Base-by-base conservation (phyloP, 345 rosid species). In the Kandelia obovata region DNA sequence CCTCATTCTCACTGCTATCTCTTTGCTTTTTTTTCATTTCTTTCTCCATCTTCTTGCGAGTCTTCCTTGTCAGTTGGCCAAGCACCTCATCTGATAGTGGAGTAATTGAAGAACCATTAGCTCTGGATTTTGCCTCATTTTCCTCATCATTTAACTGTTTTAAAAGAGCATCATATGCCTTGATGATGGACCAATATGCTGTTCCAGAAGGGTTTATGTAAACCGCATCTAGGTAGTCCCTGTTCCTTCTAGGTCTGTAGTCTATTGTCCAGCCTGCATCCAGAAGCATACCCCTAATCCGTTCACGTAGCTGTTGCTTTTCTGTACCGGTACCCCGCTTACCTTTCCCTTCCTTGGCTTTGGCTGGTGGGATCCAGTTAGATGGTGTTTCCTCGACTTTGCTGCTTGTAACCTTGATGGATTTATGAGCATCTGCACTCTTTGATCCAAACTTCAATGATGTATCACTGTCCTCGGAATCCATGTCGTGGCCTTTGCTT, bases 251-350 rank as follows among this genome's bases (percentile, higher is more conserved):
- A 23, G 80, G 80, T 46, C 80, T 72, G n/a, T 77, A 77, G 61
- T 77, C 80, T 61, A 77, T 77, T 23, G 72, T 67, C 80, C 80
- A 77, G 28, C 80, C 76, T 57, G 80, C 69, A 71, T 67, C 53
- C 61, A 71, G 64, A 62, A 77, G 80, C 97, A 94, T 91, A 49
- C 70, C 89, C 78, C 89, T 88, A 47, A 94, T 88, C 43, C 77
- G 76, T 79, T 94, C 98, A 9, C 97, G 96, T 70, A 94, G 76
- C 69, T 88, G 89, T 78, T 94, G 98, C 73, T 94, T 94, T 76
- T 89, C 95, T 11, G 98, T 94, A 71, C 98, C 96, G 63, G 88
- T 78, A 63, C 97, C 96, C 49, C 95, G 96, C 85, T 72, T 91
- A 71, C 70, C 76, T 79, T 81, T 89, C 34, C 83, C 89, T 53